A percentile compares a stretch with the other conserved stretches of the same genome.
These are phyloP conservation scores for Leccinum colubrinum DNA, from an alignment of 1,284 basidiomycete species.

Conservation along the genomic window DNA sequence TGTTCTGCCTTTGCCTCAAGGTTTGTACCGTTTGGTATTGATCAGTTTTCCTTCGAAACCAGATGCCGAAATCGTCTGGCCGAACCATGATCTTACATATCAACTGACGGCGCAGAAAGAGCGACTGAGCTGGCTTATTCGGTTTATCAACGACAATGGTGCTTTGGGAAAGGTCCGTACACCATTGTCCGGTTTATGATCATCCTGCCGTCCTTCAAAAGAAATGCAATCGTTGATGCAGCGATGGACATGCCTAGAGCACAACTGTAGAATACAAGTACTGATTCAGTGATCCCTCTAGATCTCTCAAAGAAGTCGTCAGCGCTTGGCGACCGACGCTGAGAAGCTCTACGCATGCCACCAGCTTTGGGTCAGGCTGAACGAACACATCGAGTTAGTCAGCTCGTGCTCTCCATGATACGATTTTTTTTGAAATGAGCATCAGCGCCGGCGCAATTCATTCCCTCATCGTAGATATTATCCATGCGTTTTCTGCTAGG, in stretches of 20 bases:
- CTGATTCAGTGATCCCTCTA: constrained; percentile 32
- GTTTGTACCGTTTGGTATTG: not conserved
- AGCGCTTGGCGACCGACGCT: constrained; percentile 80
- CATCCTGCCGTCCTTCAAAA: not conserved
- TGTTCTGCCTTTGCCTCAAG: not conserved
- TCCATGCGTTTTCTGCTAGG: constrained; percentile 68
- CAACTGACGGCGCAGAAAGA: constrained; percentile 79
- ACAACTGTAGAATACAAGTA: not conserved
- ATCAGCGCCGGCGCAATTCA: constrained; percentile 46
- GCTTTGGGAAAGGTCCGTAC: constrained; percentile 65
- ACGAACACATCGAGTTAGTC: constrained; percentile 64
- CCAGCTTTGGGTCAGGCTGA: constrained; percentile 84
- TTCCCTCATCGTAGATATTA: constrained; percentile 61
- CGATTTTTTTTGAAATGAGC: constrained; percentile 3
- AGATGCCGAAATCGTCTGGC: constrained; percentile 75
- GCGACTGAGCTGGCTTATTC: constrained; percentile 78
- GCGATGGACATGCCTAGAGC: not conserved
- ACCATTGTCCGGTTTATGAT: not conserved
- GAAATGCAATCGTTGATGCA: not conserved
- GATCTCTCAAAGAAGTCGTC: constrained; percentile 79
- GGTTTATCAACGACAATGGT: constrained; percentile 85
- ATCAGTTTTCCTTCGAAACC: not conserved
- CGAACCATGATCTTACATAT: constrained; percentile 77
- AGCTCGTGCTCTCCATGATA: not conserved
- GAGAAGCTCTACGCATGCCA: constrained; percentile 85